Percentiles rank a stretch among this genome's conserved stretches.
These are phyloP conservation scores for Solanum bukasovii DNA, from an alignment of 257 asterid genomes.

Conservation along the genomic window DNA sequence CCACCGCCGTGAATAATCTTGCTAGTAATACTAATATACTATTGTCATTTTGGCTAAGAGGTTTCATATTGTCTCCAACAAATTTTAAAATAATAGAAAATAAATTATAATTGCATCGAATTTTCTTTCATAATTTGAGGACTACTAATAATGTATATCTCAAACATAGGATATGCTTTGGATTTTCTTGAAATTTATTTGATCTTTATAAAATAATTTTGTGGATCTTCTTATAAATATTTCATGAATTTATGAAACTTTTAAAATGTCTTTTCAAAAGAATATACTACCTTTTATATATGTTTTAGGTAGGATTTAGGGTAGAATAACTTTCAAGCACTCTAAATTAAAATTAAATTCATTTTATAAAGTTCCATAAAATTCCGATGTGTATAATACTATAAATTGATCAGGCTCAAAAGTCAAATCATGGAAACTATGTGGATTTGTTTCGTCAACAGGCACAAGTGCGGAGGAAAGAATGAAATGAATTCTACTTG, in stretches of 20 bases:
- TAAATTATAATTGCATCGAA: no score
- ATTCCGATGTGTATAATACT: no score
- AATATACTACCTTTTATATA: no score
- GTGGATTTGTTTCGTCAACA: slow-evolving; percentile 6
- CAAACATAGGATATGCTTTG: not conserved
- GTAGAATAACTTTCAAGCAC: no score
- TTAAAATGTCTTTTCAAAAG: no score
- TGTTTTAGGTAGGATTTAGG: no score
- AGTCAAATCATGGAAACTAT: not conserved
- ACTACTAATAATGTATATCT: no score
- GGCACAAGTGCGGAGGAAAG: not conserved
- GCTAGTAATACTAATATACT: not conserved
- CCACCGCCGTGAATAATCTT: not conserved
- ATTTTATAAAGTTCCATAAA: not conserved
- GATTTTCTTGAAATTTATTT: not conserved
- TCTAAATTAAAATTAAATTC: no score
- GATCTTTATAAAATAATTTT: not conserved
- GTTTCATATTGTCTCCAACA: not conserved
- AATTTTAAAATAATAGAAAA: no score
- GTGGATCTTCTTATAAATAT: no score
- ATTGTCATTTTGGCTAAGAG: not conserved
- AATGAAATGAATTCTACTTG: not conserved
- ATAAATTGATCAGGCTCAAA: not conserved
- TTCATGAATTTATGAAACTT: no score
- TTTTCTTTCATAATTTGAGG: not conserved